These are phyloP conservation scores for Aureobasidium subglaciale DNA, from an alignment of 2,329 filamentous ascomycete species.

Conservation along the genomic window DNA sequence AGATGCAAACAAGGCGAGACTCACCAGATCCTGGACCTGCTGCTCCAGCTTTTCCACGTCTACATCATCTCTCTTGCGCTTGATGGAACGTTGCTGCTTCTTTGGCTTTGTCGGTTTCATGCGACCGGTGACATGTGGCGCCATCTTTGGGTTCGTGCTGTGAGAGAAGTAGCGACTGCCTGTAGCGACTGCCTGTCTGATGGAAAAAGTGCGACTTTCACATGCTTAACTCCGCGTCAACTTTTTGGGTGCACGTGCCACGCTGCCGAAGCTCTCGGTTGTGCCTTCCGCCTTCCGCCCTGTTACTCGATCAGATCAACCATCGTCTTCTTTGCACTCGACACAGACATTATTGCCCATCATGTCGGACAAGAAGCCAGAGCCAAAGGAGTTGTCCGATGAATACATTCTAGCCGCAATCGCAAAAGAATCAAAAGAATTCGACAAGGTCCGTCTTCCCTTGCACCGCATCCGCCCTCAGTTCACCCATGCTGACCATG, in stretches of 20 bases:
- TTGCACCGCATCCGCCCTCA: not conserved
- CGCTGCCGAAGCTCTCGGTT: not conserved
- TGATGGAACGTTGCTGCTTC: slow-evolving; percentile 46
- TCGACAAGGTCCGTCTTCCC: slow-evolving; percentile 60
- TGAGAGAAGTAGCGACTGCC: not conserved
- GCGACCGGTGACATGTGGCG: slow-evolving; percentile 27
- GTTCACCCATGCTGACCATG: too few species aligned
- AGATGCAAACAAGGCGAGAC: slow-evolving; percentile 4
- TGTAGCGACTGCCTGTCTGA: not conserved
- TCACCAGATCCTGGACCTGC: slow-evolving; percentile 37
- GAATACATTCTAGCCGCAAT: slow-evolving; percentile 73
- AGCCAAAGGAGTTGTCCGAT: slow-evolving; percentile 35
- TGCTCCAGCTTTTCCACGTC: slow-evolving; percentile 42
- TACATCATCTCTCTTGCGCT: slow-evolving; percentile 48
- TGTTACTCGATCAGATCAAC: not conserved
- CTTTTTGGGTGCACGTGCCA: slow-evolving; percentile 10
- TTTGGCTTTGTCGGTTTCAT: slow-evolving; percentile 48
- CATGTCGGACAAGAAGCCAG: slow-evolving; percentile 45
- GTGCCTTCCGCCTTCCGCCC: not conserved
- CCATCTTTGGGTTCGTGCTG: not conserved
- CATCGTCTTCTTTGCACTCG: not conserved
- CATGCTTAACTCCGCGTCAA: slow-evolving; percentile 8
- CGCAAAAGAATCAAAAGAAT: slow-evolving; percentile 80
- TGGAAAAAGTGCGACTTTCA: slow-evolving; percentile 11
- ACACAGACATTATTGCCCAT: not conserved